Conservation (phyloP, 768 basidiomycete genomes). For the Podaxis rugospora region DNA sequence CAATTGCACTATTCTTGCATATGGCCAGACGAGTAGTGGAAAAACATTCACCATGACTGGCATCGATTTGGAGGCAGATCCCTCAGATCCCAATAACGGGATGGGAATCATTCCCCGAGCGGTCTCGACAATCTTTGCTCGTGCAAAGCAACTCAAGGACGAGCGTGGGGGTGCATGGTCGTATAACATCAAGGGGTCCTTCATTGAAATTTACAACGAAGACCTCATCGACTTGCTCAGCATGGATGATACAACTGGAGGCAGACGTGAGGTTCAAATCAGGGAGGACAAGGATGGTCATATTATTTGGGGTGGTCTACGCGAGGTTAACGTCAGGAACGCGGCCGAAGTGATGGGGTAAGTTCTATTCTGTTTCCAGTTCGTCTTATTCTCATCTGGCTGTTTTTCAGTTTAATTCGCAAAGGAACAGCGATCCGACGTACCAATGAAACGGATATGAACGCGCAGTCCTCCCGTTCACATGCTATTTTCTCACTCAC, state of each 20-base stretch:
- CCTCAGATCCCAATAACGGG: constrained; percentile 72
- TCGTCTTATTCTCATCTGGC: constrained; percentile 10
- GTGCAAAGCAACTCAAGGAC: constrained; percentile 71
- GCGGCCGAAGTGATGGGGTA: constrained; percentile 89
- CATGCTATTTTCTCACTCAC: constrained; percentile 99
- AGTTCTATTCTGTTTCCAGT: constrained; percentile 29
- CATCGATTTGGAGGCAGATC: constrained; percentile 83
- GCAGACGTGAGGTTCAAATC: constrained; percentile 85
- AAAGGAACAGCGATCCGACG: constrained; percentile 88
- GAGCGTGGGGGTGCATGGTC: constrained; percentile 75
- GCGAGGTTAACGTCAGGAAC: constrained; percentile 85
- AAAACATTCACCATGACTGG: constrained; percentile 99
- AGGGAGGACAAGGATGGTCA: constrained; percentile 95
- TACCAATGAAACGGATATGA: constrained; percentile 98
- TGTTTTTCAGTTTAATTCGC: constrained; percentile 63
- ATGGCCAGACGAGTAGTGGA: constrained; percentile 95
- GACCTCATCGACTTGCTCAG: constrained; percentile 94
- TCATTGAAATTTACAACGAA: constrained; percentile 98
- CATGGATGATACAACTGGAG: constrained; percentile 61
- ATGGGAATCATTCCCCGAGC: constrained; percentile 97
- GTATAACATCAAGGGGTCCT: constrained; percentile 81
- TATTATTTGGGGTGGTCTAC: constrained; percentile 95
- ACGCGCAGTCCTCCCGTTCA: constrained; percentile 94
- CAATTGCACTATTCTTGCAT: constrained; percentile 97
- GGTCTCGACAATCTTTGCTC: constrained; percentile 81